Evolutionary conservation across 441 rosid genomes (phyloP), one percentile per base, ranked within the genome.

Genomic region (Kokia cookei): DNA sequence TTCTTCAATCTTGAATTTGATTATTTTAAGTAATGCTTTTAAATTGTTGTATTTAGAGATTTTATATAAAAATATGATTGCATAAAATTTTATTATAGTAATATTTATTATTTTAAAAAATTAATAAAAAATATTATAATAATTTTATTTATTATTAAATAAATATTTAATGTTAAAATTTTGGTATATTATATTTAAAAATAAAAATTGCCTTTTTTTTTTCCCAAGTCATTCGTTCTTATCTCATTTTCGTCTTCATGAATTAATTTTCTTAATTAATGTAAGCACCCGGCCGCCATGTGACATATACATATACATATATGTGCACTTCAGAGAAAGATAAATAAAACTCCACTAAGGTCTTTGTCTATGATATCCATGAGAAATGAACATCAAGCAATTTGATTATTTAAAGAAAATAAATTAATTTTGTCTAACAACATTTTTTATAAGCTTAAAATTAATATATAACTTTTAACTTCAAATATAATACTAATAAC

Each of bases 361-460:
- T 67, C 26, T 22, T 60, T 26, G 37, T 67, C 58, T 66, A 11
- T 47, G 13, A 37, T 47, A 47, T 47, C 51, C 2, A 47, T 47
- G 15, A 47, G 13, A 13, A 47, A 47, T 37, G 40, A 6, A 37
- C 40, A 37, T 37, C 22, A 19, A 19, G 0, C 0, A 61, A 64
- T 69, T 24, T 50, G 54, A 0, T 50, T 51, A 73, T 58, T 74
- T 50, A 7, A 45, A 55, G 74, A 67, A 54, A 54, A 11, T 13
- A 78, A 57, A 57, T 35, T 67, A 57, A 47, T 29, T 35, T 47
- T 70, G 54, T 58, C 78, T 35, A 54, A 69, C 62, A 40, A 73
- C 27, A 69, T 22, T 55, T 9, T 22, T 29, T 29, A 58, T 58
- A 29, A 8, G 26, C 29, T 4, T 32, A n/a, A 27, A 69, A 53